phyloP scores from a whole-genome alignment of 2,329 filamentous ascomycete genomes.

The Fusarium sp. region DNA sequence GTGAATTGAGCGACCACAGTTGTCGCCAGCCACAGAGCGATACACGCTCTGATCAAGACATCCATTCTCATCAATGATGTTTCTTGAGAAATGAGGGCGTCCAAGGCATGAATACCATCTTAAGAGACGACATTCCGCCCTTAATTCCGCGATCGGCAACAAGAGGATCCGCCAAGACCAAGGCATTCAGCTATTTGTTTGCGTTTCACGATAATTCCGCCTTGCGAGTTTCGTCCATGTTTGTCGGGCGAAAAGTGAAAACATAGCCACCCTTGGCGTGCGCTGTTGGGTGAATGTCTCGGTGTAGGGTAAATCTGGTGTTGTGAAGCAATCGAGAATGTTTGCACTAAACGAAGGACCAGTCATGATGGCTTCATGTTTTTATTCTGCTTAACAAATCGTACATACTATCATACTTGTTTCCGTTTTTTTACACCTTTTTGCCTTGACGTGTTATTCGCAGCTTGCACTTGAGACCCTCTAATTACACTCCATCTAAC shows the following conservation, averaged over 20 bases:
- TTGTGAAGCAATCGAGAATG: neutral
- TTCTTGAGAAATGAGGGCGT: neutral
- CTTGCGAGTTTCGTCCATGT: neutral
- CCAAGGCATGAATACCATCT: neutral
- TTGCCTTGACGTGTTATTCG: neutral
- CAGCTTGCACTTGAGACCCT: neutral
- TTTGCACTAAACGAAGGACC: neutral
- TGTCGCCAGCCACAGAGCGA: constrained; percentile 7
- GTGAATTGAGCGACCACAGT: constrained; percentile 23
- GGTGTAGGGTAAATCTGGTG: neutral
- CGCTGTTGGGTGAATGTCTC: neutral
- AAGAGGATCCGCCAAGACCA: neutral
- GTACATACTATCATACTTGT: neutral
- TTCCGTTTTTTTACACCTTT: neutral
- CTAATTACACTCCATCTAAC: neutral
- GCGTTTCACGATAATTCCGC: neutral
- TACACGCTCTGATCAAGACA: neutral
- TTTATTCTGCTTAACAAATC: neutral
- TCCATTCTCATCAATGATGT: neutral
- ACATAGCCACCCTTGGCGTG: neutral
- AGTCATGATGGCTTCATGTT: neutral
- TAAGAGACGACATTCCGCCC: neutral
- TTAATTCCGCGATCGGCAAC: neutral
- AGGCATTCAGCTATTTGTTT: neutral
- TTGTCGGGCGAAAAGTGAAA: neutral